Base-by-base conservation (phyloP, 75 land plant genomes). In the Chamaecyparis obtusa region DNA sequence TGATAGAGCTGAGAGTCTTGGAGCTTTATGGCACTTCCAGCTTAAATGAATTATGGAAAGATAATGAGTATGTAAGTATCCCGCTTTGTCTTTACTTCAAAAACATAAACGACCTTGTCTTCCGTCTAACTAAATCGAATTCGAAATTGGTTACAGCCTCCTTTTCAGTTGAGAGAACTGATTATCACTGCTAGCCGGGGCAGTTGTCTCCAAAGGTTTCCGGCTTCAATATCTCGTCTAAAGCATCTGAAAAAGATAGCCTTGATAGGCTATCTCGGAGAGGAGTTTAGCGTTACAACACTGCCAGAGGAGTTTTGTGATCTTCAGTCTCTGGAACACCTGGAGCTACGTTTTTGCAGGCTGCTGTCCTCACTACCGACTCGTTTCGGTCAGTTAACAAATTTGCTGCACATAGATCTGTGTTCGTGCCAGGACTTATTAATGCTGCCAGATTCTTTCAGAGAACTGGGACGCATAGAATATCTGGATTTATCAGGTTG, bases 291-390 rank as follows among this genome's bases (percentile, higher is more conserved):
- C 7, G 15, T 39, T 0, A 6, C 1, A 9, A 71, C 10, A 17
- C 27, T 79, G 48, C 82, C 82, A 21, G 82, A 79, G 19, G 82
- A 79, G 19, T 79, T 79, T 79, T 41, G 82, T 79, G 19, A 36
- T 36, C 48, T 79, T 1, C 9, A 43, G 0, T 79, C 48, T 2
- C 27, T 79, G 82, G 44, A 41, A 35, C 17, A 33, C 24, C 24
- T 79, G 7, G 48, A 79, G 5, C 24, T 79, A 7, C 41, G 39
- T 6, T 7, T 1, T 14, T 79, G 82, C 82, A 17, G 3, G 5
- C 3, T 1, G 24, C 24, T 79, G 27, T 39, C 24, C 0, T 41
- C 82, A 21, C 46, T 78, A 17, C 48, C 48, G 0, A 16, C 6
- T 1, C 9, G 13, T 21, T 78, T 78, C 21, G 82, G 82, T 0